These are phyloP conservation scores for Sordaria brevicollis DNA, from an alignment of 495 filamentous ascomycete species.

Conservation along the genomic window DNA sequence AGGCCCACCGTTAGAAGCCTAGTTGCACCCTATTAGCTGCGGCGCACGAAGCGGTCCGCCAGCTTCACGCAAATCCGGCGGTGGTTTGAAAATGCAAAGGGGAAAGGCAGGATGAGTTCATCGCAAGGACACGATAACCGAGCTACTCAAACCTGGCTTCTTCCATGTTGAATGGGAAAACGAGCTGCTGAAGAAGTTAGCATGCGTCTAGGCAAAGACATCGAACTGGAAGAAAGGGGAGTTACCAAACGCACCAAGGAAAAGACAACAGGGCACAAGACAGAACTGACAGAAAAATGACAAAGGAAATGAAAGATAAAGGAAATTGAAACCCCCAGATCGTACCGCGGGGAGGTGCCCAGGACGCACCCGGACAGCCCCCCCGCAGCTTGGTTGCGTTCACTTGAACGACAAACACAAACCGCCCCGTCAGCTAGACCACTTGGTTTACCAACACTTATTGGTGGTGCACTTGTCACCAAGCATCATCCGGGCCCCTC, in stretches of 20 bases:
- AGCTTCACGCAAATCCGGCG: neutral
- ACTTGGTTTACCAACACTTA: neutral
- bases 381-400: neutral
- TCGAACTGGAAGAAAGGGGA: neutral
- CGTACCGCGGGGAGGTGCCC: neutral
- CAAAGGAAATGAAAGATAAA: neutral
- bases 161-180: neutral
- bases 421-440: neutral
- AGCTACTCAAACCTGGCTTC: neutral
- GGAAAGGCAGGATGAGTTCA: neutral
- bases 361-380: neutral
- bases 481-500: neutral
- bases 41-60: neutral
- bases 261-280: no score
- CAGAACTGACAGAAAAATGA: neutral
- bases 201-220: neutral
- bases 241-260: neutral
- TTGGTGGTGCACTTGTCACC: neutral
- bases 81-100: neutral
- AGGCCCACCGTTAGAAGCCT: neutral
- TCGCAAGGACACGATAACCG: neutral
- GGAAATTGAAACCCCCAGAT: no score
- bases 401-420: neutral
- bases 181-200: neutral
- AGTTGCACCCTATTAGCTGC: neutral